These are phyloP conservation scores for Phycomyces blakesleeanus DNA, from an alignment of 192 early-diverging fungal genomes.

Conservation along the genomic window DNA sequence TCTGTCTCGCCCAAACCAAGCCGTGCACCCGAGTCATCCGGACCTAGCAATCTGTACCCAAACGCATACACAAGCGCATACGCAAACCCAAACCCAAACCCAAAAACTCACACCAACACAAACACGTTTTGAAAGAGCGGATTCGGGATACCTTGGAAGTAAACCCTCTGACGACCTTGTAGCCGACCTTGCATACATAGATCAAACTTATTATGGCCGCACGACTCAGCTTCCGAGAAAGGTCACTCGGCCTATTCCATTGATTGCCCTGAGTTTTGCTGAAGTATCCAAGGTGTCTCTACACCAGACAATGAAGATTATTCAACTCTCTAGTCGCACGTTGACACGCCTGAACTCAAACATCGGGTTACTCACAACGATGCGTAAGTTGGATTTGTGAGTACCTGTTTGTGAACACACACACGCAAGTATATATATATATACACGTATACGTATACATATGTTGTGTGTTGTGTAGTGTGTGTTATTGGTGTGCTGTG, in stretches of 20 bases:
- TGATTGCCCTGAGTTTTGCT: not conserved
- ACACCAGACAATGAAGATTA: not conserved
- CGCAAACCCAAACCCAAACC: no score
- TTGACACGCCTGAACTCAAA: slow-evolving; percentile 4
- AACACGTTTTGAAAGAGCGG: not conserved
- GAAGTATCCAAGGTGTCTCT: not conserved
- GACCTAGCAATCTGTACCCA: not conserved
- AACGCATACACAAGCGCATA: no score
- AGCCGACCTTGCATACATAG: slow-evolving; percentile 6
- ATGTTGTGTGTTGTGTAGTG: no score
- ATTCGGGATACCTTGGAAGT: slow-evolving; percentile 12
- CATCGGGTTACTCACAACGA: slow-evolving; percentile 4
- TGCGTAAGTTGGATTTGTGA: slow-evolving; percentile 17
- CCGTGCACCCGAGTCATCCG: not conserved
- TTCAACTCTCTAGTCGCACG: slow-evolving; percentile 4
- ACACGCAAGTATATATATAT: not conserved
- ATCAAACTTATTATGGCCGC: slow-evolving; percentile 16
- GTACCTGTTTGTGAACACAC: not conserved
- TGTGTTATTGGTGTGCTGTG: no score
- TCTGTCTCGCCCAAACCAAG: not conserved
- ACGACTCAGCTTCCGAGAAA: not conserved
- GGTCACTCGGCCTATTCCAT: not conserved
- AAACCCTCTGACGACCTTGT: not conserved
- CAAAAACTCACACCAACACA: no score
- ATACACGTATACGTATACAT: not conserved